Evolutionary conservation across 73 alveolate species (phyloP).

Genomic region (Loxodes magnus): DNA sequence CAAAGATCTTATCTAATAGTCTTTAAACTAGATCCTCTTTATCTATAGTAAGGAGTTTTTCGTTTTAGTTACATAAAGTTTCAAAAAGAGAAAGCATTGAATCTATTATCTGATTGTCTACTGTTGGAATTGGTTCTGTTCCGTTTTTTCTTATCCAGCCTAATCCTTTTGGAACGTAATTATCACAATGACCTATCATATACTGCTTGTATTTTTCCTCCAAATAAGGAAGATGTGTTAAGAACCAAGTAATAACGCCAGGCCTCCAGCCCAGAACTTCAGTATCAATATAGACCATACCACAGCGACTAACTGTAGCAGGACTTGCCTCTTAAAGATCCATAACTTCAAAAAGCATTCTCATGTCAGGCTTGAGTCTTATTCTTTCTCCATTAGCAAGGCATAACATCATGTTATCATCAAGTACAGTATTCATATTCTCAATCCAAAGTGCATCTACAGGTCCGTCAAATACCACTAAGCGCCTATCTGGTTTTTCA

Average conservation of each 20-base stretch:
- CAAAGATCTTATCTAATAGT: slow-evolving; percentile 1
- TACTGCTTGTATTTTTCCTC: slow-evolving; percentile 45
- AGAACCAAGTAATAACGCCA: slow-evolving; percentile 78
- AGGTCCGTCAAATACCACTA: slow-evolving; percentile 98
- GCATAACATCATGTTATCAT: slow-evolving; percentile 96
- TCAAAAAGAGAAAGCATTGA: not conserved
- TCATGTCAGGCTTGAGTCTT: slow-evolving; percentile 70
- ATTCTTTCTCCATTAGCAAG: slow-evolving; percentile 86
- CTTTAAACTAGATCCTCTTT: not conserved
- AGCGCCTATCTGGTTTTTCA: slow-evolving; percentile 61
- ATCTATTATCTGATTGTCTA: not conserved
- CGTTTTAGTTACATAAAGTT: not conserved
- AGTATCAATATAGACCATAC: slow-evolving; percentile 82
- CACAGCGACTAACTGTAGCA: slow-evolving; percentile 96
- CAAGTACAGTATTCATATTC: slow-evolving; percentile 97
- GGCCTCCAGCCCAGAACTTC: slow-evolving; percentile 84
- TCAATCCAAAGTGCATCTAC: slow-evolving; percentile 98
- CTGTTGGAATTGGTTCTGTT: slow-evolving; percentile 48
- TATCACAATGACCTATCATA: slow-evolving; percentile 26
- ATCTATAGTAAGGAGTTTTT: not conserved
- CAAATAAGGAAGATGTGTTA: slow-evolving; percentile 84
- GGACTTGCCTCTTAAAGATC: slow-evolving; percentile 91
- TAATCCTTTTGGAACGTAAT: not conserved
- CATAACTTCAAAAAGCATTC: slow-evolving; percentile 87
- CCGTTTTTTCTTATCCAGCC: slow-evolving; percentile 10